Conservation (phyloP, 768 basidiomycete genomes). For the Suillus weaverae region DNA sequence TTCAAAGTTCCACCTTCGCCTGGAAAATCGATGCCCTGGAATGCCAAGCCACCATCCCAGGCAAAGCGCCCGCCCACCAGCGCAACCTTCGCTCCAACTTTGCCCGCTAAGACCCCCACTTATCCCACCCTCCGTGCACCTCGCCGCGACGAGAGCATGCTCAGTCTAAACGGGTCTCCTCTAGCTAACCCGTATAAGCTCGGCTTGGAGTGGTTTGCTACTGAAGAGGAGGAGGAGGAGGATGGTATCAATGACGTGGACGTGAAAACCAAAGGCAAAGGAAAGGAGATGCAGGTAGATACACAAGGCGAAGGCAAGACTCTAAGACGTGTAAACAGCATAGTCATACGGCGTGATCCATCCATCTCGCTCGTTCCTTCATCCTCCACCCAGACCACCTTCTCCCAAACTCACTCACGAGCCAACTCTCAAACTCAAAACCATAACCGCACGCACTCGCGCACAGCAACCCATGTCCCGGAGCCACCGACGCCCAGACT, state of each 20-base stretch:
- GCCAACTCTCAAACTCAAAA: slow-evolving; percentile 51
- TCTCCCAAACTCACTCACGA: slow-evolving; percentile 39
- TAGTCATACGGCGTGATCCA: slow-evolving; percentile 61
- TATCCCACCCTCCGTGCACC: slow-evolving; percentile 60
- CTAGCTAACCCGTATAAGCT: slow-evolving; percentile 76
- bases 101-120: slow-evolving; percentile 40
- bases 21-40: slow-evolving; percentile 19
- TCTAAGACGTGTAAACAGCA: slow-evolving; percentile 52
- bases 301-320: slow-evolving; percentile 19
- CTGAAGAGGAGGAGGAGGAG: slow-evolving; percentile 35
- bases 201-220: slow-evolving; percentile 58
- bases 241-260: slow-evolving; percentile 28
- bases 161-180: slow-evolving; percentile 82
- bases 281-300: slow-evolving; percentile 22
- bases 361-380: slow-evolving; percentile 39
- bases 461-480: slow-evolving; percentile 20
- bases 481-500: slow-evolving; percentile 14
- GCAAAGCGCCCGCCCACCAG: slow-evolving; percentile 51
- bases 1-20: slow-evolving; percentile 39
- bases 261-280: slow-evolving; percentile 24
- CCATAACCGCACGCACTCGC: slow-evolving; percentile 43
- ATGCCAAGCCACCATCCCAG: slow-evolving; percentile 22
- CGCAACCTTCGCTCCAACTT: slow-evolving; percentile 70
- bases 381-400: slow-evolving; percentile 21
- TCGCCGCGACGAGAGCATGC: slow-evolving; percentile 72